Percentiles rank a stretch among this genome's conserved stretches.
Conservation (phyloP, 345 rosid species). For the Sisymbrium altissimum region DNA sequence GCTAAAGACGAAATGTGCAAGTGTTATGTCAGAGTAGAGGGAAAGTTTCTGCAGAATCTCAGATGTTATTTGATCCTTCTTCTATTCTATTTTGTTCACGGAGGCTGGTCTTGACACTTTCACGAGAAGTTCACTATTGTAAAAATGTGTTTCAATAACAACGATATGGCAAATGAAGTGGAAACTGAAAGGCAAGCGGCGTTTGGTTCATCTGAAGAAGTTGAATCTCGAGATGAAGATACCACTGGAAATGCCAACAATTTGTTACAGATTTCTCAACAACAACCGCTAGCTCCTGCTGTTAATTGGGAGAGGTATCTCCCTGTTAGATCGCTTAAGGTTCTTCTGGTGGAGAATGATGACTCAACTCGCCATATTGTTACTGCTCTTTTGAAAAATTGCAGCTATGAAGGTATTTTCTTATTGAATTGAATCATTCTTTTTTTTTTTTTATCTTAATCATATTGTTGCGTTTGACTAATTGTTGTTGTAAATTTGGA, state of each 20-base stretch:
- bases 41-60: conserved; percentile 19
- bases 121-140: conserved; percentile 4
- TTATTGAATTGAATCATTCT: not conserved
- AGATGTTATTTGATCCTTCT: conserved; percentile 29
- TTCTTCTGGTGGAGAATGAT: conserved; percentile 82
- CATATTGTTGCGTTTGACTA: conserved; percentile 12
- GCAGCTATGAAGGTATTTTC: conserved; percentile 74
- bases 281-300: conserved; percentile 34
- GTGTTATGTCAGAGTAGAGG: conserved; percentile 21
- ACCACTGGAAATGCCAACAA: conserved; percentile 30
- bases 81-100: conserved; percentile 42
- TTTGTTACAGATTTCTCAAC: conserved; percentile 41
- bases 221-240: conserved; percentile 40
- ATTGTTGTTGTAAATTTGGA: conserved; percentile 13
- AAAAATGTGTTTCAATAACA: conserved; percentile 47
- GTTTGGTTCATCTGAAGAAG: conserved; percentile 49
- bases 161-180: conserved; percentile 38
- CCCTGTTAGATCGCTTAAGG: conserved; percentile 60
- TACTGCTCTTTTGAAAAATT: conserved; percentile 66
- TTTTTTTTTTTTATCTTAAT: not conserved
- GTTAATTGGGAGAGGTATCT: conserved; percentile 80
- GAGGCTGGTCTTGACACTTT: conserved; percentile 31
- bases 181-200: conserved; percentile 39
- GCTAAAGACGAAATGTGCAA: conserved; percentile 19
- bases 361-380: conserved; percentile 75